Evolutionary conservation across 2,329 filamentous ascomycete species (phyloP).

Genomic region (Elsinoe arachidis): DNA sequence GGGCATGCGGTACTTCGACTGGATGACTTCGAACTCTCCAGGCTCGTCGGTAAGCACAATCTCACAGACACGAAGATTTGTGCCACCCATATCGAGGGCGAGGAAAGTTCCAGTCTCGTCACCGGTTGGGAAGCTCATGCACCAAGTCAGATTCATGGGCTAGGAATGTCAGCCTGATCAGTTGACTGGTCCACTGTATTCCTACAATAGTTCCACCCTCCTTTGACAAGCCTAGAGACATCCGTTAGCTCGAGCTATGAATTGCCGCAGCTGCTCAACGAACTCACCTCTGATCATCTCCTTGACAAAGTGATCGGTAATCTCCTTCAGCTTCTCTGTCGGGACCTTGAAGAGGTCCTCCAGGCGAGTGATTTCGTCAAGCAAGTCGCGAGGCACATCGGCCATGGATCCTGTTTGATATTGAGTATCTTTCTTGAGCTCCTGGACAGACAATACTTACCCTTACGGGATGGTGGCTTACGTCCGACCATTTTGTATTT

Average conservation of each 20-base stretch:
- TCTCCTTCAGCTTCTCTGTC: slow-evolving; percentile 71
- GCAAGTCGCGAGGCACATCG: slow-evolving; percentile 78
- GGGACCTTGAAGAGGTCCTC: slow-evolving; percentile 79
- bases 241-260: slow-evolving; percentile 41
- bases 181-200: slow-evolving; percentile 17
- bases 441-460: slow-evolving; percentile 43
- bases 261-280: neutral
- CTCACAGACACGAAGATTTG: slow-evolving; percentile 89
- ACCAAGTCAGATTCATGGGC: slow-evolving; percentile 98
- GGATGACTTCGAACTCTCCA: slow-evolving; percentile 87
- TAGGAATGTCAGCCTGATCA: slow-evolving; percentile 28
- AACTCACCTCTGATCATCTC: slow-evolving; percentile 72
- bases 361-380: slow-evolving; percentile 70
- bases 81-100: slow-evolving; percentile 91
- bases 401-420: slow-evolving; percentile 65
- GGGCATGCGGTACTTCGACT: slow-evolving; percentile 93
- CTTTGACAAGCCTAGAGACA: slow-evolving; percentile 48
- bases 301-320: slow-evolving; percentile 79
- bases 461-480: slow-evolving; percentile 61
- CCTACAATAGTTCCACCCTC: slow-evolving; percentile 89
- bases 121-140: slow-evolving; percentile 80
- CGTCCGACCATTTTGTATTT: slow-evolving; percentile 53
- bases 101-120: slow-evolving; percentile 80
- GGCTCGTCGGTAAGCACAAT: slow-evolving; percentile 80
- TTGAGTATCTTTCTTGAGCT: slow-evolving; percentile 12